These are phyloP conservation scores for Penicillium silybi DNA, from an alignment of 495 filamentous ascomycete species.

Conservation along the genomic window DNA sequence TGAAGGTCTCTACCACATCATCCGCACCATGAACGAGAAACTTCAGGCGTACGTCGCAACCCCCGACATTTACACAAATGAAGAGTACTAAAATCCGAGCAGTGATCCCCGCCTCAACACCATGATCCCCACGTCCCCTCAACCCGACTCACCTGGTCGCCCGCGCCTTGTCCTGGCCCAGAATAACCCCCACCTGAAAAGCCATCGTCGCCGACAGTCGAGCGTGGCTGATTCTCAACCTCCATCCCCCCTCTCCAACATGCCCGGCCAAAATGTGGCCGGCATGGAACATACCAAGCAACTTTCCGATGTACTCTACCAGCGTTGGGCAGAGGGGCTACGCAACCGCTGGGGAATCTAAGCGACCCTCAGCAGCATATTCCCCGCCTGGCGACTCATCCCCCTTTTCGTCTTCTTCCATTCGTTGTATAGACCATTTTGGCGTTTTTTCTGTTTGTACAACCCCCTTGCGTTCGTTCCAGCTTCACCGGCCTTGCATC, in stretches of 20 bases:
- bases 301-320: conserved; percentile 84
- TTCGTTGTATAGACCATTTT: conserved; percentile 29
- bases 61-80: not conserved
- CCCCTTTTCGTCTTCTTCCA: conserved; percentile 6
- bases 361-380: not conserved
- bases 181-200: conserved; percentile 81
- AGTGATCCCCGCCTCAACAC: conserved; percentile 52
- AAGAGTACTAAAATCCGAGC: conserved; percentile 4
- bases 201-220: conserved; percentile 66
- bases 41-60: conserved; percentile 43
- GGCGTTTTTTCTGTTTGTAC: conserved; percentile 21
- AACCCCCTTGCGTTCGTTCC: conserved; percentile 11
- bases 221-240: conserved; percentile 28
- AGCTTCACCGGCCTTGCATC: conserved; percentile 18
- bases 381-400: not conserved
- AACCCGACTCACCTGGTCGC: conserved; percentile 42
- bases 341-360: conserved; percentile 70
- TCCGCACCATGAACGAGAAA: conserved; percentile 64
- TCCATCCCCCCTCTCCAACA: conserved; percentile 33
- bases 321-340: conserved; percentile 83
- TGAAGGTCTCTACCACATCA: conserved; percentile 81
- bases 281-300: conserved; percentile 92
- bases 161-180: conserved; percentile 72
- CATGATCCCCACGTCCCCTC: conserved; percentile 41
- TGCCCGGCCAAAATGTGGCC: conserved; percentile 49